Conservation (phyloP, 345 rosid species). For the Zanthoxylum bungeanum region DNA sequence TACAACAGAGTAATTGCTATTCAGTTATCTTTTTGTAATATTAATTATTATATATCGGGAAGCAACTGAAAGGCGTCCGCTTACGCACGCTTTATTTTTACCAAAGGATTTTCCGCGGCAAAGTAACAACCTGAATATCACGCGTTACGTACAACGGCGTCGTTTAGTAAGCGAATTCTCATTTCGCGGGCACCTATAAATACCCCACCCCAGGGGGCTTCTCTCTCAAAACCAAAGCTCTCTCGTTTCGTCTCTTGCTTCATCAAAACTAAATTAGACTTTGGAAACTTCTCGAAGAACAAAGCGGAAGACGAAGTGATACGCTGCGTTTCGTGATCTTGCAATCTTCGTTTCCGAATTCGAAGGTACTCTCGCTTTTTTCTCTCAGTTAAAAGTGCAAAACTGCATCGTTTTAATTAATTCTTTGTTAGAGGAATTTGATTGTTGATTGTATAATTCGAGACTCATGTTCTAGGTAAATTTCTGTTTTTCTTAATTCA, state of each 20-base stretch:
- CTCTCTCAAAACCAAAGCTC: slow-evolving; percentile 1
- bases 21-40: too few relatives aligned
- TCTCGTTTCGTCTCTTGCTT: not conserved
- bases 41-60: too few relatives aligned
- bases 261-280: not conserved
- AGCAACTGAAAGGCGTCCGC: not conserved
- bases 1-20: not conserved
- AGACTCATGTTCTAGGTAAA: too few relatives aligned
- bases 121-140: not conserved
- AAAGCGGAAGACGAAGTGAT: not conserved
- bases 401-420: not conserved
- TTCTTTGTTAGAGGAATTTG: not conserved
- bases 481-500: not conserved
- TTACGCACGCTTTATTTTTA: not conserved
- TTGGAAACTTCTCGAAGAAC: not conserved
- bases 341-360: not conserved
- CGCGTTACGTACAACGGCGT: not conserved
- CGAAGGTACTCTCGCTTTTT: slow-evolving; percentile 1
- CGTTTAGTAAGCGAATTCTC: not conserved
- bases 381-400: not conserved
- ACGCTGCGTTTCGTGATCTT: not conserved
- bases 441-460: not conserved
- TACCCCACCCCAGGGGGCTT: not conserved
- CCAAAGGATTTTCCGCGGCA: slow-evolving; percentile 3
- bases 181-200: not conserved